These are phyloP conservation scores for Vicia sativa DNA, from an alignment of 306 rosid species.

Conservation along the genomic window DNA sequence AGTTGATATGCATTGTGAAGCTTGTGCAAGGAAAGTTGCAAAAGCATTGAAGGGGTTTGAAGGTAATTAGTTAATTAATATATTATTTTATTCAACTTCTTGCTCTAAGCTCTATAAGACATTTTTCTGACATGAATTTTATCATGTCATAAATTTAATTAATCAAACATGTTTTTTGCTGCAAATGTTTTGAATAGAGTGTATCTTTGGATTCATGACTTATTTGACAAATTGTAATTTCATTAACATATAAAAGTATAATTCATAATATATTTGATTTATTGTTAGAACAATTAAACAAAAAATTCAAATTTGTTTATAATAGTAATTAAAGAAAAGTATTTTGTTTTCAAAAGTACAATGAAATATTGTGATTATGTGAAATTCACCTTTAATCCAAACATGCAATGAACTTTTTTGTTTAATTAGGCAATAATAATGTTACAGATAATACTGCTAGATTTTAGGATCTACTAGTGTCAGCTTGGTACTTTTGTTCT, in stretches of 20 bases:
- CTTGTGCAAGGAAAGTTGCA: slow-evolving; percentile 90
- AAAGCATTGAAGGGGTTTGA: slow-evolving; percentile 86
- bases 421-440: slow-evolving; percentile 1
- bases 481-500: slow-evolving; percentile 31
- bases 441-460: slow-evolving; percentile 8
- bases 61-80: slow-evolving; percentile 50
- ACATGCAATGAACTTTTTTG: neutral
- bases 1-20: slow-evolving; percentile 98
- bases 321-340: no score
- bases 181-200: neutral
- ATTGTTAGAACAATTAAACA: no score
- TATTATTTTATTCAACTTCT: slow-evolving; percentile 3
- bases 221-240: neutral
- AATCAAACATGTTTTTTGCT: slow-evolving; percentile 7
- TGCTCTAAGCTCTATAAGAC: neutral
- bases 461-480: slow-evolving; percentile 10
- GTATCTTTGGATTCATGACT: neutral
- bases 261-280: no score
- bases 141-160: neutral
- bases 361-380: neutral
- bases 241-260: no score
- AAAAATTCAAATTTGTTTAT: no score
- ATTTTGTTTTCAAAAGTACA: neutral
- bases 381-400: neutral
- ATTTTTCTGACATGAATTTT: slow-evolving; percentile 1